Base-by-base conservation (phyloP, 768 basidiomycete species). In the Brasilioporus rufonigricans region DNA sequence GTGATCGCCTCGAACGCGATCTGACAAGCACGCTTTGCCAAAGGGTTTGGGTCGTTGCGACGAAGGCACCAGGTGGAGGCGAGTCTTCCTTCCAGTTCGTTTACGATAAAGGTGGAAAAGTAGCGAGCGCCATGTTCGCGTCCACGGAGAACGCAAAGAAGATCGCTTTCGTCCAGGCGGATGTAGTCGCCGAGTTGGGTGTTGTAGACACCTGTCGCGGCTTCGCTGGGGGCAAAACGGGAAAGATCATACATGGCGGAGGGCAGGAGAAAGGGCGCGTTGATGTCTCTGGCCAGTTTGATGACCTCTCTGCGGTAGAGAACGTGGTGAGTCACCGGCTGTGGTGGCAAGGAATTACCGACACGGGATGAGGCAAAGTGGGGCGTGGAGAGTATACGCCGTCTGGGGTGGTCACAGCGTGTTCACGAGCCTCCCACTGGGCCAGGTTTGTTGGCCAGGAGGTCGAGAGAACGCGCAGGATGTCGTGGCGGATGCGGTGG, bases 211-310 rank as follows among this genome's bases (percentile, higher is more conserved):
- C 85, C 87, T 7, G 74, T 67, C 27, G 80, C 80, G 32, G 82
- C 80, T 46, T 82, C 80, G 62, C 83, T 88, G 2, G 86, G 82
- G 29, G 80, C 71, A 61, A 73, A 81, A 38, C 89, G 85, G 21
- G 85, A 89, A 39, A 91, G 79, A 67, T 91, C 89, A 68, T 91
- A 91, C 71, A 89, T 88, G 6, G 88, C 88, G 27, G 89, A 79
- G 5, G 88, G 87, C 4, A 90, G 74, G 32, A 91, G 79, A 59
- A 83, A 79, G 0, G 73, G 73, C 0, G 82, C 76, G 39, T 80
- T 70, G 26, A 79, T 77, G 52, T 80, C 78, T 53, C 82, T 77
- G 21, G 86, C 87, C 5, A 90, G 71, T 45, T 84, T 84, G 61
- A 91, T 87, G 52, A 89, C 73, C 32, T 82, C 70, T 59, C 87